Base-by-base conservation (phyloP, 1,139 yeast species). In the Pneumocystis canis region DNA sequence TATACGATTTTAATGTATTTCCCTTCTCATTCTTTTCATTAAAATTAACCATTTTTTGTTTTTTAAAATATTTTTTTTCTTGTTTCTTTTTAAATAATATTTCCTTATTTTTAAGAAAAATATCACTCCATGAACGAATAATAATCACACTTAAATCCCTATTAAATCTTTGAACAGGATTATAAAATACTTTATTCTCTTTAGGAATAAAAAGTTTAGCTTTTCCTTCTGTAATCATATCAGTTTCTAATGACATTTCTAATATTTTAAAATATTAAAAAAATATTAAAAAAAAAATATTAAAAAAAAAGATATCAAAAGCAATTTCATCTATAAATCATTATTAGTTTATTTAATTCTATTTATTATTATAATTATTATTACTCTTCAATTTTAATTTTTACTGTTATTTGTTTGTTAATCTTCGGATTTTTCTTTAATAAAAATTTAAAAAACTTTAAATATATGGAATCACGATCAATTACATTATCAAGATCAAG, bases 131-230 rank as follows among this genome's bases (percentile, higher is more conserved):
- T 0, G 97, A 95, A 65, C 84, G 81, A 67, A 92, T 90, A 9
- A 89, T 90, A 70, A 87, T 77, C 5, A 88, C 85, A 66, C 96
- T 87, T 62, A 92, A 76, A 72, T 92, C 99, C 69, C 99, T 80
- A 73, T 92, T 92, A 75, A 90, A 92, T 74, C 90, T 97, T 74
- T 92, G 99, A 65, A 92, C 87, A 5, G 95, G 97, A 72, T 92
- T 92, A 76, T 94, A 92, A 71, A 92, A 92, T 11, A 47, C 54
- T 31, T 47, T 28, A 14, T 47, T 47, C 9, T 47, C 30, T 47
- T 47, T 47, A 14, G 54, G 54, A 4, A 47, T 4, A 47, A 47
- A 47, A 47, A 47, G 14, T 25, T 16, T 25, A 2, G 31, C 54
- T 14, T 14, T 25, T 25, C 54, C 54, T 18, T 47, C 54, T 11